These are phyloP conservation scores for Davidsoniella australis DNA, from an alignment of 2,329 filamentous ascomycete genomes.

Conservation along the genomic window DNA sequence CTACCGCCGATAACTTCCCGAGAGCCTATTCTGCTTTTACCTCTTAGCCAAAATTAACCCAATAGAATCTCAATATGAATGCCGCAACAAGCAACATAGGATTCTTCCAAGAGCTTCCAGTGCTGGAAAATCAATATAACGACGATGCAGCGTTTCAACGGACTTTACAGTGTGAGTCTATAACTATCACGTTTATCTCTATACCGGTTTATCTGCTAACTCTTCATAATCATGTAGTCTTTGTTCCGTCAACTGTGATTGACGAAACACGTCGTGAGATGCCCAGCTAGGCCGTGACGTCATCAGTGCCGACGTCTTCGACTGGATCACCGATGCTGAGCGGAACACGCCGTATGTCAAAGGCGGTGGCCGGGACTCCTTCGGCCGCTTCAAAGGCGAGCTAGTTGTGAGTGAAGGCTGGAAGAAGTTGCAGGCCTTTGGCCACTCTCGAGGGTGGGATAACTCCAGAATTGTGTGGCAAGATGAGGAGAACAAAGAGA, in stretches of 20 bases:
- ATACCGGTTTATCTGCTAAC: background rate
- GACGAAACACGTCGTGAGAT: slow-evolving; percentile 27
- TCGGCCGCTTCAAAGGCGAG: slow-evolving; percentile 40
- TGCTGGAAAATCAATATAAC: slow-evolving; percentile 37
- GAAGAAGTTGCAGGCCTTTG: slow-evolving; percentile 42
- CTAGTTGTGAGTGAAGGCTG: slow-evolving; percentile 51
- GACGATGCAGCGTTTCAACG: slow-evolving; percentile 37
- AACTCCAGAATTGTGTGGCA: background rate
- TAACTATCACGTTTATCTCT: background rate
- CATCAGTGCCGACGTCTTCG: slow-evolving; percentile 35
- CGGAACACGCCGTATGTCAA: slow-evolving; percentile 43
- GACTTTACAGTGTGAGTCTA: slow-evolving; percentile 29
- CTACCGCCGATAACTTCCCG: too few species aligned
- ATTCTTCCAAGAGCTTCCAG: slow-evolving; percentile 37
- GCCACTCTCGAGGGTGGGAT: slow-evolving; percentile 34
- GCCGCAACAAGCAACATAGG: slow-evolving; percentile 22
- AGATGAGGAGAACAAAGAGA: too few species aligned
- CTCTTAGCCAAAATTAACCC: too few species aligned
- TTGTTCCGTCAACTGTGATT: slow-evolving; percentile 26
- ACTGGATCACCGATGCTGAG: slow-evolving; percentile 46
- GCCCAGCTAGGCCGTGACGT: slow-evolving; percentile 33
- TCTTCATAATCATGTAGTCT: slow-evolving; percentile 23
- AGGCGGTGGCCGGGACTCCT: slow-evolving; percentile 39
- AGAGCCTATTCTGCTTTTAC: too few species aligned
- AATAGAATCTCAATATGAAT: too few species aligned